phyloP scores from a whole-genome alignment of 352 stramenopile species.

The Globisporangium spiculum region DNA sequence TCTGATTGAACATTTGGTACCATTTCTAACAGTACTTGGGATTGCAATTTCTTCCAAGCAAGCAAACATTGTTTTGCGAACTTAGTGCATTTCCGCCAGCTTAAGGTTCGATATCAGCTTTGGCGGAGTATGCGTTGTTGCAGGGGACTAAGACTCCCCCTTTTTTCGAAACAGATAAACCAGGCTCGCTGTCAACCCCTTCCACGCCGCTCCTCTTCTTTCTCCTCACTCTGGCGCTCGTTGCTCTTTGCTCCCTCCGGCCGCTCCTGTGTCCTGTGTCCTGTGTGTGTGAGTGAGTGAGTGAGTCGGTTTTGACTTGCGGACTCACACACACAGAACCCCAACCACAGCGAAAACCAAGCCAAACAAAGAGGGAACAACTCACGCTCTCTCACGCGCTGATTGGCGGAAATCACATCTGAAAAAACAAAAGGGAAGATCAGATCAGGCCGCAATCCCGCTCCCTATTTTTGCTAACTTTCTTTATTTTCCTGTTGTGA shows the following conservation, averaged over 20 bases:
- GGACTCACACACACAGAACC: neutral
- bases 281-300: neutral
- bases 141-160: neutral
- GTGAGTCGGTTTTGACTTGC: neutral
- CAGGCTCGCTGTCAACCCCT: neutral
- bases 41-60: no score
- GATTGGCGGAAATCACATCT: neutral
- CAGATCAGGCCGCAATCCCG: neutral
- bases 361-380: neutral
- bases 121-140: neutral
- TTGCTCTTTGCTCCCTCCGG: neutral
- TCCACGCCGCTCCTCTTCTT: neutral
- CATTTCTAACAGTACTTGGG: no score
- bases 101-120: neutral
- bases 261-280: neutral
- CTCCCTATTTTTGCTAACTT: constrained; percentile 3
- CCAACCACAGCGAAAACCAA: neutral
- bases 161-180: constrained; percentile 1
- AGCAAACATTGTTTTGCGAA: neutral
- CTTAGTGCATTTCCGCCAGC: neutral
- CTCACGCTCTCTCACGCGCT: neutral
- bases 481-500: constrained; percentile 1
- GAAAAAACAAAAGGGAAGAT: constrained; percentile 6
- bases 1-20: no score
- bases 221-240: neutral